Conservation (phyloP, 805 yeast genomes). For the Candida hungchunana region DNA sequence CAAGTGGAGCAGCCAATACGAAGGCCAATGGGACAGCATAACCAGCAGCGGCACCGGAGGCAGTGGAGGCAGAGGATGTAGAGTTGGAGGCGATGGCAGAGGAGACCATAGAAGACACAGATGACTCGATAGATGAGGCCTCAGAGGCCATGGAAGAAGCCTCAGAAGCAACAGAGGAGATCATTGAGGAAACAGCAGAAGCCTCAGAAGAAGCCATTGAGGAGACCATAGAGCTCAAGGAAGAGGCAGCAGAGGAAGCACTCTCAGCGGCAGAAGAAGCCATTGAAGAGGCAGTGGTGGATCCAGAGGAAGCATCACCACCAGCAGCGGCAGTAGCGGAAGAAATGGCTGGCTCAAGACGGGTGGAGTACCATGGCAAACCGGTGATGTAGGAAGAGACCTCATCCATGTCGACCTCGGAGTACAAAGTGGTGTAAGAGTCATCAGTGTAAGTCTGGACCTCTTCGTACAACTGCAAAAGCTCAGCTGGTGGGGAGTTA, state of each 20-base stretch:
- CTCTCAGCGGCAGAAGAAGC: conserved; percentile 7
- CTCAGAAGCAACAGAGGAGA: conserved; percentile 11
- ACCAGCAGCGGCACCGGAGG: conserved; percentile 9
- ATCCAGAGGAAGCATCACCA: conserved; percentile 3
- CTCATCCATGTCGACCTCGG: conserved; percentile 22
- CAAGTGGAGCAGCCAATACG: conserved; percentile 18
- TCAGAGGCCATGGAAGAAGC: conserved; percentile 4
- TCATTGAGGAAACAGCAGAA: conserved; percentile 9
- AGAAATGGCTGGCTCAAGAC: conserved; percentile 15
- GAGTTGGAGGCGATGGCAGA: not conserved
- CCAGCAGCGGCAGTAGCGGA: conserved; percentile 13
- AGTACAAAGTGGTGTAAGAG: conserved; percentile 29
- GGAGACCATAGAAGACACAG: too few species aligned
- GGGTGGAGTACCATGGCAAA: conserved; percentile 30
- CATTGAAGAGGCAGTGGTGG: conserved; percentile 12
- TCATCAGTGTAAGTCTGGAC: conserved; percentile 30
- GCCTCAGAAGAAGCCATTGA: conserved; percentile 3
- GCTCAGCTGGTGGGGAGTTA: conserved; percentile 27
- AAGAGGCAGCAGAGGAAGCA: conserved; percentile 9
- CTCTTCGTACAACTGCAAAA: conserved; percentile 26
- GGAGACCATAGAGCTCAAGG: too few species aligned
- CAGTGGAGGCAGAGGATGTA: conserved; percentile 5
- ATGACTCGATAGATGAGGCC: too few species aligned
- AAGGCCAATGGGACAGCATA: conserved; percentile 17
- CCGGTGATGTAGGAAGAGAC: conserved; percentile 27